A percentile compares a stretch with the other conserved stretches of the same genome.
Evolutionary conservation across 805 yeast species (phyloP).

Genomic region (Candida argentea): DNA sequence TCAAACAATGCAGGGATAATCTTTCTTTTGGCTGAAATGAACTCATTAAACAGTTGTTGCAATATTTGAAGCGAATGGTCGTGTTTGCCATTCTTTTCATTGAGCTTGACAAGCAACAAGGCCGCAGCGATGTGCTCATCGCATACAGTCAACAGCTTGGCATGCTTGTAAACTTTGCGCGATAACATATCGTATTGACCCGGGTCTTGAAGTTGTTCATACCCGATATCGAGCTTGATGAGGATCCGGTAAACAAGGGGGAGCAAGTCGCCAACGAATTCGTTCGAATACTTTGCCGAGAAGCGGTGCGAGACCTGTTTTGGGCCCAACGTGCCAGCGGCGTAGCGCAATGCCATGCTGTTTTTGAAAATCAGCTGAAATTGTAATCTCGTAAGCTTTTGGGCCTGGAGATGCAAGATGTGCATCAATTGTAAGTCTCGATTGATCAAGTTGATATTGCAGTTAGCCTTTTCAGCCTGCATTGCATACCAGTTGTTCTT

Average conservation of each 20-base stretch:
- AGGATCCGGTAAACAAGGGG: slow-evolving; percentile 21
- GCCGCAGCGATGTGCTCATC: slow-evolving; percentile 15
- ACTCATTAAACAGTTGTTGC: slow-evolving; percentile 1
- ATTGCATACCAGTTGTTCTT: slow-evolving; percentile 35
- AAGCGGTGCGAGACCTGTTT: slow-evolving; percentile 13
- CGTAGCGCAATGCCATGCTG: slow-evolving; percentile 31
- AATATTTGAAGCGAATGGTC: slow-evolving; percentile 12
- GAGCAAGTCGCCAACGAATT: slow-evolving; percentile 22
- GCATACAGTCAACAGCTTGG: neutral
- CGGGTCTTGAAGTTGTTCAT: slow-evolving; percentile 14
- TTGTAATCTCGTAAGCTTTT: slow-evolving; percentile 26
- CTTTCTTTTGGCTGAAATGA: slow-evolving; percentile 1
- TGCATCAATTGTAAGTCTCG: slow-evolving; percentile 22
- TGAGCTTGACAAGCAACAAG: slow-evolving; percentile 19
- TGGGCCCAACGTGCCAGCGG: slow-evolving; percentile 26
- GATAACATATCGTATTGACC: slow-evolving; percentile 8
- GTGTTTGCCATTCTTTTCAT: slow-evolving; percentile 11
- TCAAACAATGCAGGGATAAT: slow-evolving; percentile 7
- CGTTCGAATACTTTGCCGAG: slow-evolving; percentile 9
- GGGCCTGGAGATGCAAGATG: slow-evolving; percentile 13
- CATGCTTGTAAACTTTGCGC: slow-evolving; percentile 11
- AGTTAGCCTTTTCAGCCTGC: neutral
- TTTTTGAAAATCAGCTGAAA: slow-evolving; percentile 31
- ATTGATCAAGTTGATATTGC: slow-evolving; percentile 13
- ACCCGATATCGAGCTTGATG: slow-evolving; percentile 16